A percentile compares a stretch with the other conserved stretches of the same genome.
Evolutionary conservation across 2,329 filamentous ascomycete genomes (phyloP).

Genomic region (Calonectria leucothoes): DNA sequence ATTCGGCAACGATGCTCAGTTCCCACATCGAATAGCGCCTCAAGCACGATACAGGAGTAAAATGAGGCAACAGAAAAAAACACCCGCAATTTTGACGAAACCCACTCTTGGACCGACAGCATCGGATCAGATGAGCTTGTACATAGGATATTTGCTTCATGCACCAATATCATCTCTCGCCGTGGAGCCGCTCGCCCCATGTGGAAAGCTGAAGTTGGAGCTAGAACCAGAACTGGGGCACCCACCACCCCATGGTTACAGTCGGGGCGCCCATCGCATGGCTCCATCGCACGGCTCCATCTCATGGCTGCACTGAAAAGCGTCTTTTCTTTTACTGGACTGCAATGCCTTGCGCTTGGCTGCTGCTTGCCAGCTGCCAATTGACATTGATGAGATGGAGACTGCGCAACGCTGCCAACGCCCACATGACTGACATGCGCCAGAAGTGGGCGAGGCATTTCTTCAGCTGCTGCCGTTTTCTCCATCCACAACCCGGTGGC

Average conservation of each 20-base stretch:
- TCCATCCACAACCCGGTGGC: constrained; percentile 40
- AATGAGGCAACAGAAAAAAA: constrained; percentile 11
- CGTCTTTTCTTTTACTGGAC: not conserved
- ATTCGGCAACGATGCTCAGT: constrained; percentile 16
- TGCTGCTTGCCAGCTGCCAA: not conserved
- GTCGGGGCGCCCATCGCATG: constrained; percentile 3
- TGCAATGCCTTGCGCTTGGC: not conserved
- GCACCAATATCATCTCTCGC: constrained; percentile 25
- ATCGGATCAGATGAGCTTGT: constrained; percentile 26
- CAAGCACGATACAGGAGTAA: constrained; percentile 12
- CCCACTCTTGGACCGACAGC: constrained; percentile 36
- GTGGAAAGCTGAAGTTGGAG: constrained; percentile 3
- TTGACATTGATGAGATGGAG: constrained; percentile 3
- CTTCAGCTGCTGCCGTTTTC: constrained; percentile 38
- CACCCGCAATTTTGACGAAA: constrained; percentile 26
- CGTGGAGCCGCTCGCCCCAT: constrained; percentile 25
- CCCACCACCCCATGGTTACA: constrained; percentile 10
- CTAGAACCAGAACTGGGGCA: not conserved
- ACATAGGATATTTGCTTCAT: constrained; percentile 37
- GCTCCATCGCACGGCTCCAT: constrained; percentile 7
- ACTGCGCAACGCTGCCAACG: constrained; percentile 21
- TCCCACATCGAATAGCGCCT: constrained; percentile 12
- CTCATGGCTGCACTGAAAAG: not conserved
- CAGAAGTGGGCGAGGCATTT: constrained; percentile 44
- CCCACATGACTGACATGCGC: constrained; percentile 24